Base-by-base conservation (phyloP, 1,284 basidiomycete genomes). In the Boletellus sp. region DNA sequence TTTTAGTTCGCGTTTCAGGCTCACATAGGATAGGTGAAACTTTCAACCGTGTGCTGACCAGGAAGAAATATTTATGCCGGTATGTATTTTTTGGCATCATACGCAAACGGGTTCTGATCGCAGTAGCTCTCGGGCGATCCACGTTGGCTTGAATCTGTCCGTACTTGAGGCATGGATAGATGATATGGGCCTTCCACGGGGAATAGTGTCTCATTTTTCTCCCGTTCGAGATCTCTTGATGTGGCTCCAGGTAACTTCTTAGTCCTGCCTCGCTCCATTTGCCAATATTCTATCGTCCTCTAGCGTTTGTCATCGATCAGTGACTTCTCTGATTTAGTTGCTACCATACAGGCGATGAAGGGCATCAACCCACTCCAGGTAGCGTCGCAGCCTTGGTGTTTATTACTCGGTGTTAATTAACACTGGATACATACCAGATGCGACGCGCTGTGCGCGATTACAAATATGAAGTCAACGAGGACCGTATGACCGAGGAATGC, bases 1-100 rank as follows among this genome's bases (percentile, higher is more conserved):
- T 13, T 44, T 46, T 35, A n/a, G 8, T 4, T 18, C 42, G 45
- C 5, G 42, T 36, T 48, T 24, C 19, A 10, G 60, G 22, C 52
- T 63, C 12, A 62, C 47, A 52, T 18, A 55, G 49, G 33, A 52
- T 59, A 90, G 87, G 91, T 69, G 96, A 99, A 73, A 80, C 93
- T 30, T 99, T 98, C 75, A 99, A 99, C 70, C 86, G 95, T 30
- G 81, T 97, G 36, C 73, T 97, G 30, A 91, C 89, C 3, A 80
- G 93, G 49, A 94, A 93, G 71, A 96, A 94, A 66, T 96, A 93
- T 66, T 74, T 98, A 1, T 98, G 96, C 71, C 82, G 96, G 76
- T 92, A 76, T 54, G 72, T 62, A 7, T 35, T 49, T 44, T 43
- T 36, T 18, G 40, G 35, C 19, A 36, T 55, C 18, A 38, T 38